Base-by-base conservation (phyloP, 768 basidiomycete species). In the Tylopilus sp. region DNA sequence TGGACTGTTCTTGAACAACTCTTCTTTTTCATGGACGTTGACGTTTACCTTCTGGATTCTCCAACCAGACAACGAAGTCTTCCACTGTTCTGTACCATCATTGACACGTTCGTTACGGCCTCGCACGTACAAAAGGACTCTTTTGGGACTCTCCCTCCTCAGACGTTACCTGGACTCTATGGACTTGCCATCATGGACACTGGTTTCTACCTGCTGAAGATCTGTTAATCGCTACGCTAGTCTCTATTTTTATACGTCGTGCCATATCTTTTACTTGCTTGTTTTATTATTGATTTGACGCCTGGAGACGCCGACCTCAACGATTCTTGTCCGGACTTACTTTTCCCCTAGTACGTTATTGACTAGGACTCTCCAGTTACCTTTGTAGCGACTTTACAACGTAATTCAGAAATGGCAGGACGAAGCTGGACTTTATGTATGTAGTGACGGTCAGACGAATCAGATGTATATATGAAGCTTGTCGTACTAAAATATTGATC, bases 371-470 rank as follows among this genome's bases (percentile, higher is more conserved):
- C n/a, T 38, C 45, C 10, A 2, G 40, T 29, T 57, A 30, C 19
- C 30, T 52, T 44, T 41, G 63, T 51, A 57, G 31, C 45, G 42
- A 50, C 41, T 25, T 29, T 34, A 45, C 24, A 54, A 50, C 43
- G 30, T 56, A 55, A 56, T 57, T 22, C 46, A 45, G 82, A 81
- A 55, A 88, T n/a, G n/a, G 92, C 70, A 33, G 78, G 88, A 52
- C 87, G 87, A 73, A 90, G 89, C 76, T 89, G 90, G 89, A 92
- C 30, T 72, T 89, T 65, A 84, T 93, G 56, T 95, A 94, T 75
- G 71, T 95, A 62, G n/a, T n/a, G n/a, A n/a, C 25, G 30, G 17
- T 48, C 16, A 54, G 54, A 55, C 59, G n/a, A 30, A 44, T 62
- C 51, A 34, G 17, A 22, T n/a, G n/a, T n/a, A n/a, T n/a, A n/a